Base-by-base conservation (phyloP, 192 early-diverging fungal genomes). In the Linnemannia elongata region DNA sequence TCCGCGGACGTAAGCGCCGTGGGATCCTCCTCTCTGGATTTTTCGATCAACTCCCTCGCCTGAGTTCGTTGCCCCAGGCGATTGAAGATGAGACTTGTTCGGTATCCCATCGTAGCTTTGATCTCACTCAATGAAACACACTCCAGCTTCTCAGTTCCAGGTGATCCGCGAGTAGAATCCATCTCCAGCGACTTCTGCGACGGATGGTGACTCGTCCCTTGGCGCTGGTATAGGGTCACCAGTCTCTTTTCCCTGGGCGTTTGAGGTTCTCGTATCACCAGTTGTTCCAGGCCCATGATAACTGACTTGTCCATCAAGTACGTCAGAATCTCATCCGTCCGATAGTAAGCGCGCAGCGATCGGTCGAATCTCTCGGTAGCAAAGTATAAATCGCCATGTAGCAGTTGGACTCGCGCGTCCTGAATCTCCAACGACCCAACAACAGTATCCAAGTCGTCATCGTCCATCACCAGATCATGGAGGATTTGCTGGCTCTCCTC, bases 281-380 rank as follows among this genome's bases (percentile, higher is more conserved):
- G 71, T 27, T 86, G 74, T 80, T 95, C 94, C 42, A 95, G 55
- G 7, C 72, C 74, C 13, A 88, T 78, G 49, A 96, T 94, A 42
- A 90, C 91, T 9, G 79, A 81, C 35, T 85, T 70, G 24, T 90
- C 86, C 92, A 93, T 94, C 3, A 94, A 80, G 42, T 91, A 77
- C 10, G 88, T 83, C 8, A 95, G 47, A 6, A 94, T 80, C 18
- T 83, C 81, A 35, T 91, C 88, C 3, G 92, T 92, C 30, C 78
- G 52, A 41, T 82, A 72, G 69, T 91, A 94, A 1, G 81, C 88
- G 52, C 82, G 45, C 30, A 95, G 44, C 2, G 95, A 91, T n/a
- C 75, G 82, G 27, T 92, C 89, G 68, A 85, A 84, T 36, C 81
- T 76, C 4, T 77, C 82, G 24, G 76, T 80, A 1, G 89, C 86